A percentile compares a stretch with the other conserved stretches of the same genome.
Evolutionary conservation across 441 rosid species (phyloP).

Genomic region (Corymbia calophylla): DNA sequence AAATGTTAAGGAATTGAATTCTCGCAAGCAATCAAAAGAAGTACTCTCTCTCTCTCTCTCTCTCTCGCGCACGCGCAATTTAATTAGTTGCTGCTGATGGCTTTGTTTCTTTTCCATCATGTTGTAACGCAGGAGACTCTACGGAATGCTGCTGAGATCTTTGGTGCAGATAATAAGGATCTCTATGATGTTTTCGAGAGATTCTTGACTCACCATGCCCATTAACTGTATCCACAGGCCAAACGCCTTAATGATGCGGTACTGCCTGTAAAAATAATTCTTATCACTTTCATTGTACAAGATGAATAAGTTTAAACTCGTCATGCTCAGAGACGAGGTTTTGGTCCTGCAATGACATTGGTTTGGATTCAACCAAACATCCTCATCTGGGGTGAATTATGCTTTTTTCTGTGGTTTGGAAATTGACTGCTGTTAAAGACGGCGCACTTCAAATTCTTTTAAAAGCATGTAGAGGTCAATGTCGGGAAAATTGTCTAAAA

Average conservation of each 20-base stretch:
- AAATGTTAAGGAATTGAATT: background rate
- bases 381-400: background rate
- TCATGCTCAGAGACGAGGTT: background rate
- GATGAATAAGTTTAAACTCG: background rate
- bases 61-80: background rate
- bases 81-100: background rate
- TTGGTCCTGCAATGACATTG: background rate
- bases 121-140: conserved; percentile 1
- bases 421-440: background rate
- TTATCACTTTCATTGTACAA: background rate
- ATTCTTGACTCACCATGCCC: background rate
- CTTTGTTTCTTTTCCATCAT: background rate
- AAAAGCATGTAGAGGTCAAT: background rate
- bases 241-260: conserved; percentile 20
- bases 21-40: background rate
- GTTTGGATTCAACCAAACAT: background rate
- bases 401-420: background rate
- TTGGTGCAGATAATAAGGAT: conserved; percentile 4
- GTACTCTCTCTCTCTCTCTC: background rate
- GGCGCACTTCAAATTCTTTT: background rate
- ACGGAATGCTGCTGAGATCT: conserved; percentile 5
- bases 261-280: background rate
- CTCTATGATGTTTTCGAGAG: conserved; percentile 5
- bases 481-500: background rate
- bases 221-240: conserved; percentile 1